phyloP scores from a whole-genome alignment of 805 yeast species.

The Candida verbasci region DNA sequence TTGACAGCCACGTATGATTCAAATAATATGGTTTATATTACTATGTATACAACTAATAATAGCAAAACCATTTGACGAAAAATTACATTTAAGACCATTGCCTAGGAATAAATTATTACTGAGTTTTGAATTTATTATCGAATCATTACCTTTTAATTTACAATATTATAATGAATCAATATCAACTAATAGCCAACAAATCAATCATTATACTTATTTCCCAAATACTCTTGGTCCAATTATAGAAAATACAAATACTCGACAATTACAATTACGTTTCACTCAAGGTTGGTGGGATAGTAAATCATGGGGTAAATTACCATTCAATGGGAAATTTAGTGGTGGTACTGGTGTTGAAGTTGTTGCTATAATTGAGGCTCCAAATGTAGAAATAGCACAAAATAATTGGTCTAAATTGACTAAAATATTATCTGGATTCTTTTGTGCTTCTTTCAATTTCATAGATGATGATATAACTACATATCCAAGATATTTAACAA shows the following conservation, averaged over 20 bases:
- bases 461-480: constrained; percentile 79
- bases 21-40: constrained; percentile 1
- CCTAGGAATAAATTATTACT: constrained; percentile 68
- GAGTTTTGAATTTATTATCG: constrained; percentile 63
- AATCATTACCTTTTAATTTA: constrained; percentile 43
- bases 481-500: constrained; percentile 45
- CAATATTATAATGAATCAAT: constrained; percentile 15
- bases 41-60: neutral
- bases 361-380: constrained; percentile 80
- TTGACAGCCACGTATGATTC: neutral
- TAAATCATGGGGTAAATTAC: constrained; percentile 79
- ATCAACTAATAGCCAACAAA: neutral
- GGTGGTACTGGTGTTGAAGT: constrained; percentile 97
- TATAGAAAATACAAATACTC: constrained; percentile 57
- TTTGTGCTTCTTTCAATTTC: constrained; percentile 92
- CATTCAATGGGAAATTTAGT: constrained; percentile 61
- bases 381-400: constrained; percentile 48
- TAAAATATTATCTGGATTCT: constrained; percentile 79
- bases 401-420: constrained; percentile 67
- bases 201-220: constrained; percentile 57
- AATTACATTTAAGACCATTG: constrained; percentile 60
- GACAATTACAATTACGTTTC: constrained; percentile 79
- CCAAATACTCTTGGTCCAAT: constrained; percentile 82
- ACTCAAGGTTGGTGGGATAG: constrained; percentile 96
- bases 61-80: constrained; percentile 37